Evolutionary conservation across 2,329 filamentous ascomycete species (phyloP), one percentile per base, ranked within the genome.

Genomic region (Hypoxylon sp.): DNA sequence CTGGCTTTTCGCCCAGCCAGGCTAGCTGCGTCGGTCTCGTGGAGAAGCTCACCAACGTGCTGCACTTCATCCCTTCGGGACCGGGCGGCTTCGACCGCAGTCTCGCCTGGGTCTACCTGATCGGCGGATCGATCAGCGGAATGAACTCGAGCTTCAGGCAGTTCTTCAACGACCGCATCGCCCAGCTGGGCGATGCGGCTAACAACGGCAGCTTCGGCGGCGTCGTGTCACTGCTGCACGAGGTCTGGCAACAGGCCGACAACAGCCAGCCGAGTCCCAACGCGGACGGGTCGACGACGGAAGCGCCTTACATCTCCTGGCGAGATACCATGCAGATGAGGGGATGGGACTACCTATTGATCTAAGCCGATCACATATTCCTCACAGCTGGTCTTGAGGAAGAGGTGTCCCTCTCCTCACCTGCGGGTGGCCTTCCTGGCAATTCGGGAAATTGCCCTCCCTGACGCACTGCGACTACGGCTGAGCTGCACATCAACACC

Each of bases 251-350:
- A 65, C 88, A 91, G 72, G 90, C 93, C 73, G 87, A 87, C 67
- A 82, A 76, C 66, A 73, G 78, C 62, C 74, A 70, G 62, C 63
- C 67, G 64, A 75, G 69, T 58, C 69, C 73, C 8, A 70, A 68
- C 60, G 74, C 72, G 71, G 72, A 72, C 60, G 73, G 72, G 56
- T 61, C 66, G 62, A 64, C 66, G 62, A 64, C 73, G 64, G 70
- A 74, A 68, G 75, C 78, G 75, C 87, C 86, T 72, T 88, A 89
- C 78, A 85, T 96, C 76, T 92, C 93, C 87, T 98, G 94, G 94
- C 84, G 94, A 79, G 91, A 96, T 78, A 86, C 94, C 73, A 97
- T 97, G 92, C 86, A 86, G 78, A 86, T 88, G 78, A 95, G 94
- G 79, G 87, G 87, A 68, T 97, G 92, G 93, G 91, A 96, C 74